phyloP scores from a whole-genome alignment of 1,139 yeast species.

The Kazachstania sp. region DNA sequence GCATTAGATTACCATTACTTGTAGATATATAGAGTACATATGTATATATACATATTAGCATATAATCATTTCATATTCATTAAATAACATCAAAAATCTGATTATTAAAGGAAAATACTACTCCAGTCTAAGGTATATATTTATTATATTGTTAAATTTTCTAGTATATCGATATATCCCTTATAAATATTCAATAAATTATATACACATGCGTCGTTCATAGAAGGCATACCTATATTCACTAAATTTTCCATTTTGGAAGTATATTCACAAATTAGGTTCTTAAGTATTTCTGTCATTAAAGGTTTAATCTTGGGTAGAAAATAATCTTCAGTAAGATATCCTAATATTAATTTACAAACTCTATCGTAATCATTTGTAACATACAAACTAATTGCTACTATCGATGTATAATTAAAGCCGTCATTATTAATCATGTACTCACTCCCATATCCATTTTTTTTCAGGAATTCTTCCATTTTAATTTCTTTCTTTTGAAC shows the following conservation, averaged over 20 bases:
- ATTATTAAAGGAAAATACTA: too few species aligned
- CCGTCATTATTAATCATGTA: slow-evolving; percentile 51
- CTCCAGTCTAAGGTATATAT: too few species aligned
- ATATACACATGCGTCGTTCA: background rate
- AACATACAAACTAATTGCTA: slow-evolving; percentile 51
- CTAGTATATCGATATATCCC: background rate
- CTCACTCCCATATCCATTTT: slow-evolving; percentile 56
- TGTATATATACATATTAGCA: background rate
- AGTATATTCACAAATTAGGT: slow-evolving; percentile 26
- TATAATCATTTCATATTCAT: background rate
- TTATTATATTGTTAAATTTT: background rate
- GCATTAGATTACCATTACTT: slow-evolving; percentile 16
- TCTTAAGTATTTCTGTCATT: slow-evolving; percentile 2
- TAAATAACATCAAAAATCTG: too few species aligned
- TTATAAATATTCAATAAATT: slow-evolving; percentile 1
- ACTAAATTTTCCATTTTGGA: slow-evolving; percentile 3
- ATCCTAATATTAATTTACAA: slow-evolving; percentile 24
- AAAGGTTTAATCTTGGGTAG: slow-evolving; percentile 9
- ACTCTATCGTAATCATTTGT: slow-evolving; percentile 21
- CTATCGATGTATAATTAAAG: slow-evolving; percentile 64
- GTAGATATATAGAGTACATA: slow-evolving; percentile 8
- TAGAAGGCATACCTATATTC: background rate
- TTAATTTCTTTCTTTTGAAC: slow-evolving; percentile 28
- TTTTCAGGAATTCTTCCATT: slow-evolving; percentile 42
- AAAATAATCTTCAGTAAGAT: slow-evolving; percentile 26